Evolutionary conservation across 768 basidiomycete genomes (phyloP), one percentile per base, ranked within the genome.

Genomic region (Tricholoma saponaceum): DNA sequence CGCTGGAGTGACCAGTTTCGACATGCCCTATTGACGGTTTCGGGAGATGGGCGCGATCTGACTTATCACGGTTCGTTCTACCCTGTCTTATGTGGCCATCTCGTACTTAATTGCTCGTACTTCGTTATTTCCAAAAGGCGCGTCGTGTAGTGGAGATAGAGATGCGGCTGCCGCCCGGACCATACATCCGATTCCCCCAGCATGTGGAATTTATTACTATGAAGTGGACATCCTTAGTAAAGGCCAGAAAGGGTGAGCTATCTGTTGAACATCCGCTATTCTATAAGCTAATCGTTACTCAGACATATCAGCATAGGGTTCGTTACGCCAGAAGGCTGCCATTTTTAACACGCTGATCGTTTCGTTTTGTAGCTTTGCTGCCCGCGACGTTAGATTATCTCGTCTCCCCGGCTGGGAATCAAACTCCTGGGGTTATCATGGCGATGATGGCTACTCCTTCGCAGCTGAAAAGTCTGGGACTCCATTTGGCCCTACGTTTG

Each of bases 171-270:
- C 94, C 41, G 89, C 90, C 4, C 83, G 93, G 52, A 86, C 95
- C 0, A 82, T 82, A 44, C 75, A 84, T 61, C 83, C 88, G 0
- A 88, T 96, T 50, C 95, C 95, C 1, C 78, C 87, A 0, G 86
- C 88, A 10, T 90, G 90, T 64, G 97, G 95, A 22, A 85, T 98
- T 55, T 96, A 92, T 68, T 99, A 98, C 70, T 99, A 88, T 68
- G 96, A 99, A 75, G 85, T 94, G 5, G 84, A 90, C 64, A 84
- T 98, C 47, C 68, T 89, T 5, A 85, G 89, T 67, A 90, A 90
- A 66, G 89, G 90, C 10, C 77, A 82, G 43, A 90, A 89, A 70
- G 93, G 91, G 93, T 88, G 63, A 68, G 83, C 72, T 26, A 22
- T 58, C 12, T 47, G 22, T 13, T 25, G 13, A 46, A 49, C 23